Conservation (phyloP, 495 filamentous ascomycete species). For the Penicillium argentinense region DNA sequence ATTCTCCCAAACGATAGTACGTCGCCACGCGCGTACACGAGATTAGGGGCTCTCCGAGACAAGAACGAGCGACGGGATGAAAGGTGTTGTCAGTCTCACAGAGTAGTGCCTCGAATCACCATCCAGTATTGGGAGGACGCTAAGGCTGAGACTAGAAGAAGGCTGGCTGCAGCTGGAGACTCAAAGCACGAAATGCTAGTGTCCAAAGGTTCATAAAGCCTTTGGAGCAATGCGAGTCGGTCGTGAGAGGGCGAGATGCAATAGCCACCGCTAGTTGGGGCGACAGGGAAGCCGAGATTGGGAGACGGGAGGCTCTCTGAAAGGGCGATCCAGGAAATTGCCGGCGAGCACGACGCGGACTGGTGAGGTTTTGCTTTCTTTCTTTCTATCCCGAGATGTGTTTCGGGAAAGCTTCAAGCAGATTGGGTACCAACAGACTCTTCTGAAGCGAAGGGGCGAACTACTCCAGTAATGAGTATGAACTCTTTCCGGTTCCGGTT, state of each 20-base stretch:
- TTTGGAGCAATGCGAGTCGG: conserved; percentile 12
- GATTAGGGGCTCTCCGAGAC: conserved; percentile 39
- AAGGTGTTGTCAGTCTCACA: conserved; percentile 39
- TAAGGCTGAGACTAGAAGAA: conserved; percentile 29
- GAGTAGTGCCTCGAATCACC: conserved; percentile 38
- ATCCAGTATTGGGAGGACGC: conserved; percentile 28
- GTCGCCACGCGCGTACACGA: conserved; percentile 32
- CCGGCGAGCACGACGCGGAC: conserved; percentile 14
- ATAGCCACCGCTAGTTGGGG: conserved; percentile 15
- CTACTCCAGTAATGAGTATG: conserved; percentile 37
- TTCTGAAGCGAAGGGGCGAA: conserved; percentile 19
- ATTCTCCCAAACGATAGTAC: conserved; percentile 40
- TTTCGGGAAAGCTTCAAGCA: conserved; percentile 26
- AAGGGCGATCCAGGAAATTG: neutral
- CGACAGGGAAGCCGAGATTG: conserved; percentile 9
- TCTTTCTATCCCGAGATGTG: conserved; percentile 22
- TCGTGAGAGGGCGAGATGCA: conserved; percentile 13
- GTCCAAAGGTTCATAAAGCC: conserved; percentile 26
- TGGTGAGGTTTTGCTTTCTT: conserved; percentile 31
- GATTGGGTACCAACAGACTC: conserved; percentile 18
- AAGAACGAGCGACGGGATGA: conserved; percentile 45
- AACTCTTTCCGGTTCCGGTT: conserved; percentile 14
- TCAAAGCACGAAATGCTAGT: conserved; percentile 27
- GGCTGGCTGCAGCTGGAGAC: conserved; percentile 40
- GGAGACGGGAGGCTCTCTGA: neutral